Percentiles rank a stretch among this genome's conserved stretches.
phyloP scores from a whole-genome alignment of 352 stramenopile species.

The Vaucheria bursata region DNA sequence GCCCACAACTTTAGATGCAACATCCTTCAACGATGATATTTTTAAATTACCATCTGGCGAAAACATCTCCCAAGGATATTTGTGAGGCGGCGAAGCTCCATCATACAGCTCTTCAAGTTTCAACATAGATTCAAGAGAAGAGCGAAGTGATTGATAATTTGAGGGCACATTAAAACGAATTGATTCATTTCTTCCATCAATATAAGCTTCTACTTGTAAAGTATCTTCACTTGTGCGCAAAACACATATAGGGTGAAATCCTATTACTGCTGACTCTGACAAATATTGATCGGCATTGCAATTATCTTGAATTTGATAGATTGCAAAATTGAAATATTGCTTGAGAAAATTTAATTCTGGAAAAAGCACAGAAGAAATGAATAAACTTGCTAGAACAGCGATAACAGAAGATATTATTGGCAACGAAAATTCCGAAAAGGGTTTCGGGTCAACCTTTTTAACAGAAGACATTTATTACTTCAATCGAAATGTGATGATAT shows the following conservation, averaged over 20 bases:
- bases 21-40: constrained; percentile 22
- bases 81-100: constrained; percentile 18
- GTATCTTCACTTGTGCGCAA: not conserved
- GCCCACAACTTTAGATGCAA: not conserved
- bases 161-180: not conserved
- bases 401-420: too few species aligned
- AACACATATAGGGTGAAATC: not conserved
- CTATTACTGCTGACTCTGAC: not conserved
- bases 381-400: too few species aligned
- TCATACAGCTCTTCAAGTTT: constrained; percentile 12
- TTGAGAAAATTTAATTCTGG: too few species aligned
- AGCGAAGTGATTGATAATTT: not conserved
- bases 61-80: constrained; percentile 35
- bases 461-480: too few species aligned
- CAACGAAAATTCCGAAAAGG: too few species aligned
- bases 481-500: too few species aligned
- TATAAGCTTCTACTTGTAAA: not conserved
- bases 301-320: too few species aligned
- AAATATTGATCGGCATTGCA: not conserved
- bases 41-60: constrained; percentile 17
- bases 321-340: too few species aligned
- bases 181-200: not conserved
- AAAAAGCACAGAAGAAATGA: too few species aligned
- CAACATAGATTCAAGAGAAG: constrained; percentile 12
- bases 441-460: too few species aligned